Percentiles rank a stretch among this genome's conserved stretches.
These are phyloP conservation scores for Edaphochlamys debaryana DNA, from an alignment of 139 green algal species.

Conservation along the genomic window DNA sequence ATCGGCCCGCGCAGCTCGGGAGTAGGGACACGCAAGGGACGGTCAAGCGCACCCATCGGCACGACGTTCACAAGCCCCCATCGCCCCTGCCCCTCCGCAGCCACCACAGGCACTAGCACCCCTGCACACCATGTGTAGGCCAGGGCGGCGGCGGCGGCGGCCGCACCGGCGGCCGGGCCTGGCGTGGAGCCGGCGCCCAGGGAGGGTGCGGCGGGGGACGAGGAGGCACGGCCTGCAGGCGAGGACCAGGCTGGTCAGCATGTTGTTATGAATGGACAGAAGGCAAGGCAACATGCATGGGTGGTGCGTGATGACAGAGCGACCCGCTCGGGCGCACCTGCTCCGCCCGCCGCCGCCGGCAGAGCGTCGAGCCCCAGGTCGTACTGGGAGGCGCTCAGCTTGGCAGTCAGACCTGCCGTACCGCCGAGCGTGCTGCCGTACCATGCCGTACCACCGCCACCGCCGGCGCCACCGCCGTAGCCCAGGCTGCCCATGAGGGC, in stretches of 20 bases:
- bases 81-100: too few species aligned
- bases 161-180: background rate
- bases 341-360: background rate
- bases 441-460: background rate
- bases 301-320: too few species aligned
- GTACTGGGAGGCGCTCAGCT: conserved; percentile 35
- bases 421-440: background rate
- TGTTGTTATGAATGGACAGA: too few species aligned
- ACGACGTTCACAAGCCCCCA: too few species aligned
- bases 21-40: too few species aligned
- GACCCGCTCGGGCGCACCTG: background rate
- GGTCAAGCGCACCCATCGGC: too few species aligned
- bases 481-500: background rate
- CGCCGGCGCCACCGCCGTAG: background rate
- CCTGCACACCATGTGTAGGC: conserved; percentile 29
- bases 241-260: too few species aligned
- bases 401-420: background rate
- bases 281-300: too few species aligned
- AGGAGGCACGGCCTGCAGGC: too few species aligned
- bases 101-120: too few species aligned
- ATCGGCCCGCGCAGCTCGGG: too few species aligned
- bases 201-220: too few species aligned
- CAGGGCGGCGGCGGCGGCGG: conserved; percentile 10
- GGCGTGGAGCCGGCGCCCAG: background rate
- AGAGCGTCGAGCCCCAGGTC: conserved; percentile 12